A percentile compares a stretch with the other conserved stretches of the same genome.
Conservation (phyloP, 1,284 basidiomycete species). For the Trichosporon inkin region DNA sequence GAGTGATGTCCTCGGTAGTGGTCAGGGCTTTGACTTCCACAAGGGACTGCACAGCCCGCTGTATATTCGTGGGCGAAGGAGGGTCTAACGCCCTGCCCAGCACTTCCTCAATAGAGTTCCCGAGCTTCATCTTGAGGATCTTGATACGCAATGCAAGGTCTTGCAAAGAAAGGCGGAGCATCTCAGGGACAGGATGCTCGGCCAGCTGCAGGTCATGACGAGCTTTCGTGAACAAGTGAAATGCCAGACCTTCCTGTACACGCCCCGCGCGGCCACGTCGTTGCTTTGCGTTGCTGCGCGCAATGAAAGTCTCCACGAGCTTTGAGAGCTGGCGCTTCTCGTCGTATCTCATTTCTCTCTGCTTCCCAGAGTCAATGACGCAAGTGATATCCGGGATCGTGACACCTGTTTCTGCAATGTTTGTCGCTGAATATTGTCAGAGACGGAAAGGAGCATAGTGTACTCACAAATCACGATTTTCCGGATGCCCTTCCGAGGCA, state of each 20-base stretch:
- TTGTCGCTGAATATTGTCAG: slow-evolving; percentile 58
- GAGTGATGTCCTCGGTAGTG: slow-evolving; percentile 82
- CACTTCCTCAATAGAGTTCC: slow-evolving; percentile 83
- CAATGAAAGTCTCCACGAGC: slow-evolving; percentile 86
- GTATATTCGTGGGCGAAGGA: slow-evolving; percentile 79
- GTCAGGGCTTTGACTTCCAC: slow-evolving; percentile 85
- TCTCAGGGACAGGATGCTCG: slow-evolving; percentile 91
- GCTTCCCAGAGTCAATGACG: slow-evolving; percentile 93
- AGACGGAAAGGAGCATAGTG: background rate
- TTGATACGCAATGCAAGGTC: slow-evolving; percentile 95
- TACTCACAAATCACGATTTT: slow-evolving; percentile 81
- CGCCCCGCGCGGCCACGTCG: slow-evolving; percentile 87
- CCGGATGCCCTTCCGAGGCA: slow-evolving; percentile 70
- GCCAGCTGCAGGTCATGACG: slow-evolving; percentile 78
- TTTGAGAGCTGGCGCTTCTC: slow-evolving; percentile 96
- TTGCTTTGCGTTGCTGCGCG: slow-evolving; percentile 89
- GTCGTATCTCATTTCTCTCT: slow-evolving; percentile 90
- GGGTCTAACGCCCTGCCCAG: slow-evolving; percentile 85
- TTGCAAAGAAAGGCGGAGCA: slow-evolving; percentile 88
- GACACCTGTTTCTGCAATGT: slow-evolving; percentile 79
- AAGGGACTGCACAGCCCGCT: slow-evolving; percentile 82
- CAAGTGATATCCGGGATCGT: slow-evolving; percentile 98
- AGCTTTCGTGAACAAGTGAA: slow-evolving; percentile 89
- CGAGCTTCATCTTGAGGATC: slow-evolving; percentile 88
- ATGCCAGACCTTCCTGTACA: slow-evolving; percentile 85